These are phyloP conservation scores for Schizothecium vesticola DNA, from an alignment of 495 filamentous ascomycete species.

Conservation along the genomic window DNA sequence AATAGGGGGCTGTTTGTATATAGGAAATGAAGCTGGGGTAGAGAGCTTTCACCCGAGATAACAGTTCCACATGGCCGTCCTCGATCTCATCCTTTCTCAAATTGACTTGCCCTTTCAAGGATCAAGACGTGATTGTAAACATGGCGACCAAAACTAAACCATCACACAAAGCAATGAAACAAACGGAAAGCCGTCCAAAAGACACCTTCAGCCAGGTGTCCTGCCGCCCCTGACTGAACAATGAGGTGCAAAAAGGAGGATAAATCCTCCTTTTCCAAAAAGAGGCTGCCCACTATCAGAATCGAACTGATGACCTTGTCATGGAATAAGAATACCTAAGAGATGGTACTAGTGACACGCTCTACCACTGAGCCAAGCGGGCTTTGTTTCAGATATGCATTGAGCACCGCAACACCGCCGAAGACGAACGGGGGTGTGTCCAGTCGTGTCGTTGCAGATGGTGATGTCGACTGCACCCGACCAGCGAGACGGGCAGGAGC, in stretches of 20 bases:
- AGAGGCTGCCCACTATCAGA: not conserved
- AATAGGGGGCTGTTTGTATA: not conserved
- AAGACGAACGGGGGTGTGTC: not conserved
- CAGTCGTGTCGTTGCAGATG: not conserved
- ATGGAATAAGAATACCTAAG: not conserved
- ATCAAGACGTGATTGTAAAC: no score
- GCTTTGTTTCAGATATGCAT: not conserved
- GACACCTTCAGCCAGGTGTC: no score
- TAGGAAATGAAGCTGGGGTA: not conserved
- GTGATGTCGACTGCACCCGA: no score
- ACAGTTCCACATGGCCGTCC: no score
- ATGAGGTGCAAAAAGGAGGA: not conserved
- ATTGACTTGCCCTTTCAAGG: no score
- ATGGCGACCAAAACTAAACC: no score
- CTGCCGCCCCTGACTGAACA: no score
- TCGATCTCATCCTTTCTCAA: no score
- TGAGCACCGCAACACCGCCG: not conserved
- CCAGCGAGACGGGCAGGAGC: no score
- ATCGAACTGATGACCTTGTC: conserved; percentile 4
- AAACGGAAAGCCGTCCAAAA: no score
- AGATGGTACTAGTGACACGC: conserved; percentile 1
- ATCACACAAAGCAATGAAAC: no score
- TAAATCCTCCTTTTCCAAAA: not conserved
- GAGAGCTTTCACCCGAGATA: not conserved
- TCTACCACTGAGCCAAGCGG: conserved; percentile 8